Evolutionary conservation across 1,139 yeast species (phyloP), one percentile per base, ranked within the genome.

Genomic region (Hemisphaericaspora xylanilytica): DNA sequence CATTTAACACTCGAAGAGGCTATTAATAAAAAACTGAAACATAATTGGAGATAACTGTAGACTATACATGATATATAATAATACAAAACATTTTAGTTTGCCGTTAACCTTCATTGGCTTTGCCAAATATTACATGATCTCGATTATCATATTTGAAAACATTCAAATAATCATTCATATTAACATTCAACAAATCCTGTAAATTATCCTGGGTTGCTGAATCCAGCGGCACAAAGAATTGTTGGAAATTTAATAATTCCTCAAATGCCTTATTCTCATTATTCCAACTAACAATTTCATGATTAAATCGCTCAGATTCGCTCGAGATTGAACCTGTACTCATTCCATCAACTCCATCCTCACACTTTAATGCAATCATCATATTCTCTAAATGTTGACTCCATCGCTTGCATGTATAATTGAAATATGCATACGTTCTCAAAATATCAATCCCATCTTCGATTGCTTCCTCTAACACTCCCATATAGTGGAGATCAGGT

Each of bases 191-290:
- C 13, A 42, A 36, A 24, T 40, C 33, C 16, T 36, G 44, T 11
- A 42, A 35, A 24, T 36, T 38, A 8, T 30, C 34, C 10, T 28
- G 32, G 4, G 38, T 32, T 2, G 35, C 30, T 26, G 31, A 21
- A 29, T 28, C 34, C 15, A 29, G 17, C 6, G 46, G 46, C 10
- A 43, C 42, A 28, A 45, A 45, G 24, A 35, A 43, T 36, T 43
- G 46, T 39, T 45, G 48, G 22, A 45, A 45, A 32, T 45, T 45
- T n/a, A 43, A 20, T 35, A 45, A 32, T 22, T 45, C 44, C 37
- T 45, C 47, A n/a, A 45, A 37, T 8, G 43, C 45, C 32, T 42
- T 41, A 24, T 42, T 41, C 13, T 45, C 44, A 13, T 21, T 37
- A n/a, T 38, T 36, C 46, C 45, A 45, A 37, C 39, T 34, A 7